Evolutionary conservation across 805 yeast genomes (phyloP).

Genomic region (Metschnikowia kunwiensis): DNA sequence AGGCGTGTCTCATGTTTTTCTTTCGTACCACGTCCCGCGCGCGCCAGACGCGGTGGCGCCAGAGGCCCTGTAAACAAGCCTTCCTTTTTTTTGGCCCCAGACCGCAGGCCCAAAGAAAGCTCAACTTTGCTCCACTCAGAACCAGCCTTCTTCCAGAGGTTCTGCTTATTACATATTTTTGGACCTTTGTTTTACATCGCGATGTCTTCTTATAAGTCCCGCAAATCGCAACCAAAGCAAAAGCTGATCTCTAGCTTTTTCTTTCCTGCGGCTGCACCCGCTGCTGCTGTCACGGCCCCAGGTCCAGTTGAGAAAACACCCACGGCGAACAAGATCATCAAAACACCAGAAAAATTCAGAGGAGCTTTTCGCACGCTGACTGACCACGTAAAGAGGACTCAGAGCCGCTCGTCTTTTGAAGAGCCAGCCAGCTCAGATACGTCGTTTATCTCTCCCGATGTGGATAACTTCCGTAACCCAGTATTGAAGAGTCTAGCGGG

Average conservation of each 20-base stretch:
- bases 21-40: too few species aligned
- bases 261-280: constrained; percentile 7
- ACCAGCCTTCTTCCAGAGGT: too few species aligned
- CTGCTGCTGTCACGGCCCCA: constrained; percentile 1
- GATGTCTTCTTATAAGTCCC: constrained; percentile 13
- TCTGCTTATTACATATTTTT: too few species aligned
- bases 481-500: constrained; percentile 16
- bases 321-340: neutral
- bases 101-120: constrained; percentile 3
- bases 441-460: constrained; percentile 37
- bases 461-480: constrained; percentile 37
- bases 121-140: too few species aligned
- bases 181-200: neutral
- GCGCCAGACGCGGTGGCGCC: too few species aligned
- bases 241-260: constrained; percentile 31
- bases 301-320: constrained; percentile 4
- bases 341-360: constrained; percentile 8
- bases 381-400: constrained; percentile 9
- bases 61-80: too few species aligned
- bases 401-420: constrained; percentile 17
- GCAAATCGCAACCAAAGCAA: constrained; percentile 21
- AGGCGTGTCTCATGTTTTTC: too few species aligned
- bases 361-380: constrained; percentile 3
- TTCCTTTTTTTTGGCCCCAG: constrained; percentile 7
- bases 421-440: constrained; percentile 27